Percentiles rank a stretch among this genome's conserved stretches.
Conservation (phyloP, 306 rosid species). For the Begonia masoniana region DNA sequence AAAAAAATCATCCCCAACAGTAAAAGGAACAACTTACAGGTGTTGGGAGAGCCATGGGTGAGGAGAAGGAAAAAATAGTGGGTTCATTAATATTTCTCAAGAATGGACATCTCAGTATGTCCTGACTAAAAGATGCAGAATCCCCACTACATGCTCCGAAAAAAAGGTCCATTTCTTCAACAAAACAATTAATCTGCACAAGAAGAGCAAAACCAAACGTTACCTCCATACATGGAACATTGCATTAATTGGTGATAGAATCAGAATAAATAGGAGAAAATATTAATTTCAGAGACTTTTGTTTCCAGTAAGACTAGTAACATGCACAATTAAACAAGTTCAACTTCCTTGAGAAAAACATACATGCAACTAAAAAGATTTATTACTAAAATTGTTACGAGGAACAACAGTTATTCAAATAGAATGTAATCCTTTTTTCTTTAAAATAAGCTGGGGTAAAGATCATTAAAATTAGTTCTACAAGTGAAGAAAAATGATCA, state of each 20-base stretch:
- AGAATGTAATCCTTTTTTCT: too few species aligned
- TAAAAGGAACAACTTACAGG: slow-evolving; percentile 40
- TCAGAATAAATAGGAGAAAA: not conserved
- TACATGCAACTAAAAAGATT: not conserved
- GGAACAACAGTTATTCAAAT: too few species aligned
- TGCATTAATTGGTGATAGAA: too few species aligned
- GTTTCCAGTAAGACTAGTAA: not conserved
- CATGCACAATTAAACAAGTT: not conserved
- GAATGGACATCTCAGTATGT: slow-evolving; percentile 75
- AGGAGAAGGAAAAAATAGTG: slow-evolving; percentile 73
- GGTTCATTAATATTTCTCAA: slow-evolving; percentile 97
- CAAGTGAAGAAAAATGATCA: too few species aligned
- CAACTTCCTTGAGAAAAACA: not conserved
- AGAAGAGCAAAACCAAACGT: not conserved
- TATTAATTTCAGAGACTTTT: not conserved
- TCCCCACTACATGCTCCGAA: slow-evolving; percentile 45
- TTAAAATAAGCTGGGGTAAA: too few species aligned
- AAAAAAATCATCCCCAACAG: too few species aligned
- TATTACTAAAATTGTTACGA: too few species aligned
- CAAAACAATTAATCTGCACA: slow-evolving; percentile 24
- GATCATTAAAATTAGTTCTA: too few species aligned
- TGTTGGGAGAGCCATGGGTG: slow-evolving; percentile 62
- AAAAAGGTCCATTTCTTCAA: slow-evolving; percentile 44
- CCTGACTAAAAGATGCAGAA: slow-evolving; percentile 27
- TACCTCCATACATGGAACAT: too few species aligned